Evolutionary conservation across 805 yeast species (phyloP).

Genomic region (Pichia pseudocactophila): DNA sequence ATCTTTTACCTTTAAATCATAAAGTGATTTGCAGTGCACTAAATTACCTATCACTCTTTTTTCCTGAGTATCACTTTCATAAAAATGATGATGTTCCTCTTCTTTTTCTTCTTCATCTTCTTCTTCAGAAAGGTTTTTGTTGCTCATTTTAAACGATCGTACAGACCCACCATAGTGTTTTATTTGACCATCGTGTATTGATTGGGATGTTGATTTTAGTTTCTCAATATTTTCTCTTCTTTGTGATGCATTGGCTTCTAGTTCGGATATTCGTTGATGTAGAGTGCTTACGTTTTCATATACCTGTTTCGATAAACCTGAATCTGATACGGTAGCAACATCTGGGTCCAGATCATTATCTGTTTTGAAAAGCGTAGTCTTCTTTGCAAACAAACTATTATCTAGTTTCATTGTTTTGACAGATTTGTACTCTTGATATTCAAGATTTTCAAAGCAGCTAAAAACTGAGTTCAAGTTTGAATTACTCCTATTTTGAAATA

Average conservation of each 20-base stretch:
- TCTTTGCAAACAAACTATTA: background rate
- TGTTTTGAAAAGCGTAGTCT: background rate
- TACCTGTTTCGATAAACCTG: background rate
- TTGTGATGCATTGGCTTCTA: background rate
- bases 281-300: background rate
- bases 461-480: background rate
- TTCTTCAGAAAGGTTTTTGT: constrained; percentile 9
- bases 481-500: no score
- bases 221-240: background rate
- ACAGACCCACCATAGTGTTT: constrained; percentile 23
- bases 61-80: background rate
- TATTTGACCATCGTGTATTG: no score
- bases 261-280: constrained; percentile 4
- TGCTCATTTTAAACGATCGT: constrained; percentile 22
- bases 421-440: background rate
- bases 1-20: constrained; percentile 1
- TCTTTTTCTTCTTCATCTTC: constrained; percentile 14
- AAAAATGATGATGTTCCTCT: no score
- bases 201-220: background rate
- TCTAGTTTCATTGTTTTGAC: background rate
- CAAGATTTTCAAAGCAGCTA: constrained; percentile 3
- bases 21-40: constrained; percentile 1
- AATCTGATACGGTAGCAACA: background rate
- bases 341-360: no score
- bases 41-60: background rate